Percentiles rank a stretch among this genome's conserved stretches.
Conservation (phyloP, 495 filamentous ascomycete genomes). For the Hyaloscypha bicolor region DNA sequence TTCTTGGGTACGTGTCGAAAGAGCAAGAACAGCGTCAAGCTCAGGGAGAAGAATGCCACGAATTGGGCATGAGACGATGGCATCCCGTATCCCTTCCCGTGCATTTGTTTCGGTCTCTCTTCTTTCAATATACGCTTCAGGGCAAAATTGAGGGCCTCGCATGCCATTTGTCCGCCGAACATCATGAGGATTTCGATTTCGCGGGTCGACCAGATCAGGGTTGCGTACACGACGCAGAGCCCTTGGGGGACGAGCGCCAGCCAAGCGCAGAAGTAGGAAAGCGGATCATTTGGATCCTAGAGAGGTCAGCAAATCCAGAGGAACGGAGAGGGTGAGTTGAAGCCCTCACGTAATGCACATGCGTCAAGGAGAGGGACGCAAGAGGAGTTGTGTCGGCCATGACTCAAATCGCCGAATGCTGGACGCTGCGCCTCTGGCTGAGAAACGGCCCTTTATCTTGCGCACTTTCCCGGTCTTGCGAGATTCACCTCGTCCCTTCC, state of each 20-base stretch:
- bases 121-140: slow-evolving; percentile 92
- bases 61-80: slow-evolving; percentile 98
- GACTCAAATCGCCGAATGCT: neutral
- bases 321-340: neutral
- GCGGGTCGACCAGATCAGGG: slow-evolving; percentile 84
- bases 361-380: slow-evolving; percentile 89
- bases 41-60: slow-evolving; percentile 83
- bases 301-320: slow-evolving; percentile 21
- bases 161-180: slow-evolving; percentile 88
- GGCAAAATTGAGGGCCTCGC: slow-evolving; percentile 89
- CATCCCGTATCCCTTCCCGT: slow-evolving; percentile 97
- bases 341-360: slow-evolving; percentile 88
- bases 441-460: neutral
- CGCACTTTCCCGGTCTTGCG: neutral
- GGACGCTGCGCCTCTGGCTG: neutral
- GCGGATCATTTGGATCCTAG: slow-evolving; percentile 84
- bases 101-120: slow-evolving; percentile 81
- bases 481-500: neutral
- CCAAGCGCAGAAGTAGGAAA: slow-evolving; percentile 89
- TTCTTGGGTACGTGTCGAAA: slow-evolving; percentile 66
- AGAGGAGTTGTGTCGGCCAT: slow-evolving; percentile 71
- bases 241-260: slow-evolving; percentile 91
- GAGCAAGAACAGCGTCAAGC: slow-evolving; percentile 78
- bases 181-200: slow-evolving; percentile 89
- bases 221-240: slow-evolving; percentile 85